Base-by-base conservation (phyloP, 306 rosid genomes). In the Glycine latifolia region DNA sequence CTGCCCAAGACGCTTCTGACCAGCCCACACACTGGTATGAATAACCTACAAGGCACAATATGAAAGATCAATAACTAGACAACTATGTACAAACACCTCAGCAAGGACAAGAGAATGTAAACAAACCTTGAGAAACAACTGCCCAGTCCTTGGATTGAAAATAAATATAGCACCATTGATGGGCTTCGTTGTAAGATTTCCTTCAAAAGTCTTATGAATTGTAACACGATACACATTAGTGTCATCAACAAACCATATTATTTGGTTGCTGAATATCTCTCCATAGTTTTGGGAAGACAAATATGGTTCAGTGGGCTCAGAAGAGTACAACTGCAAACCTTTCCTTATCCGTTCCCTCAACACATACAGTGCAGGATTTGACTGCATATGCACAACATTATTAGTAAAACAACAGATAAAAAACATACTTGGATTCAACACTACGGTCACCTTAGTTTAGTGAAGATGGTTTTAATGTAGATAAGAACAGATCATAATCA, bases 1-100 rank as follows among this genome's bases (percentile, higher is more conserved):
- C 89, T 95, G 99, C 71, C 99, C 99, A 76, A 95, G 99, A 91
- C 99, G 99, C 88, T 95, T 95, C 88, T 95, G 99, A 74, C 99
- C 99, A 66, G 99, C 99, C 99, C 99, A 95, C 2, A 95, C 99
- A 89, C 99, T 95, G 3, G 98, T 95, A 84, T 95, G 99, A 83
- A 95, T 95, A 62, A 95, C 99, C 99, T 95, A 81, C 74, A 88
- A 85, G 67, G n/a, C 16, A 77, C 50, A 59, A 69, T 70, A 71
- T 4, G 31, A 47, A 17, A 76, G 58, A 53, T 82, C 67, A 76
- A 39, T 81, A 71, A 44, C 33, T 15, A n/a, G 56, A 47, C 53
- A 66, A 75, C 71, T 14, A 26, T 43, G 9, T 39, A 15, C 17
- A 44, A 73, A 41, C 52, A 72, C 16, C 61, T 17, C 16, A n/a